These are phyloP conservation scores for Trichoderma guizhouense DNA, from an alignment of 2,329 filamentous ascomycete genomes.

Conservation along the genomic window DNA sequence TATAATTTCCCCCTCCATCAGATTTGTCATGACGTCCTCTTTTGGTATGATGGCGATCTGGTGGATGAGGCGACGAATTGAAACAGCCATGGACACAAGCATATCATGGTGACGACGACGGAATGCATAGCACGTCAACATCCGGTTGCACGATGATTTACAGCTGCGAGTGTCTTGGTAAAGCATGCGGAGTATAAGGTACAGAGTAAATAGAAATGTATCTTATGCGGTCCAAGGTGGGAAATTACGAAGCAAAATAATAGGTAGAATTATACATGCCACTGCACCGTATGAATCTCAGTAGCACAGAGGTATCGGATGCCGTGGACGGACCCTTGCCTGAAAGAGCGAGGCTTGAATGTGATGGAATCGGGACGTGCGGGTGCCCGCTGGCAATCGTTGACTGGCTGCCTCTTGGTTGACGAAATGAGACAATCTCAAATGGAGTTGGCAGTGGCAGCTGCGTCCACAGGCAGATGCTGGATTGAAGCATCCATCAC, in stretches of 20 bases:
- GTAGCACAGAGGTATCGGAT: not conserved
- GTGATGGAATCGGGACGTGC: not conserved
- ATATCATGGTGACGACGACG: not conserved
- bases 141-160: not conserved
- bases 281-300: not conserved
- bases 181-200: not conserved
- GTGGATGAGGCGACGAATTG: not conserved
- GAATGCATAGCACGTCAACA: not conserved
- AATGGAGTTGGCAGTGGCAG: no score
- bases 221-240: not conserved
- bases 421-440: slow-evolving; percentile 2
- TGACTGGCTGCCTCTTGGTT: not conserved
- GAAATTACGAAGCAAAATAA: not conserved
- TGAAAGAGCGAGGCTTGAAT: not conserved
- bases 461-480: no score
- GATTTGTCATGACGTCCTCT: slow-evolving; percentile 12
- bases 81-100: not conserved
- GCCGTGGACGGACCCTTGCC: not conserved
- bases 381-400: not conserved
- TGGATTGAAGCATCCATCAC: not conserved
- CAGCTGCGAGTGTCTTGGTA: not conserved
- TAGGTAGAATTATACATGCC: not conserved
- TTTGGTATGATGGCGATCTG: not conserved
- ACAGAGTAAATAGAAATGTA: not conserved
- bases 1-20: not conserved